These are phyloP conservation scores for Apiotrichum gamsii DNA, from an alignment of 1,284 basidiomycete species.

Conservation along the genomic window DNA sequence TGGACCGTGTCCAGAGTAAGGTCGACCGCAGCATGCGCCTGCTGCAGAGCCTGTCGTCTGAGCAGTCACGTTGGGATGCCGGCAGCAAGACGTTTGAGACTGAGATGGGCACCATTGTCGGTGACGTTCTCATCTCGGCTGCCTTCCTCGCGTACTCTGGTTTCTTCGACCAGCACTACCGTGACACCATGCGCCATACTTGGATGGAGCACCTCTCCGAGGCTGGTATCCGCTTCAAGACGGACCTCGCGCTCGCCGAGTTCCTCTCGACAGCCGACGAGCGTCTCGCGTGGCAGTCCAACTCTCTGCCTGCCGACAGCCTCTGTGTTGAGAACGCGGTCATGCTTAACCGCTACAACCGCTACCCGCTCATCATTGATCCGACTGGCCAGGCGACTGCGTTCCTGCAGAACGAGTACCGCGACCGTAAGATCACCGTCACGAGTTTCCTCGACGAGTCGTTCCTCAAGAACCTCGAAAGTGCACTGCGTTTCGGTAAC, in stretches of 20 bases:
- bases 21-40: conserved; percentile 96
- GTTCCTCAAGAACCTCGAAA: conserved; percentile 96
- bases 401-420: conserved; percentile 92
- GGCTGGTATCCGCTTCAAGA: conserved; percentile 88
- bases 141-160: conserved; percentile 96
- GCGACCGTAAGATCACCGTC: conserved; percentile 92
- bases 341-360: conserved; percentile 96
- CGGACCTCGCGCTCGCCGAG: conserved; percentile 85
- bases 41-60: conserved; percentile 88
- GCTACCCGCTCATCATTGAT: conserved; percentile 96
- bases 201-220: conserved; percentile 85
- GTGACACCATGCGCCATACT: conserved; percentile 93
- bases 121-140: conserved; percentile 91
- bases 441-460: conserved; percentile 98
- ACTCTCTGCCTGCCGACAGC: conserved; percentile 88
- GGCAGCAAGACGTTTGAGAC: conserved; percentile 94
- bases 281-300: conserved; percentile 90
- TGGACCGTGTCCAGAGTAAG: conserved; percentile 95
- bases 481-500: conserved; percentile 97
- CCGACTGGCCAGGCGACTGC: conserved; percentile 97
- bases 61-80: conserved; percentile 88
- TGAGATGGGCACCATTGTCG: conserved; percentile 98
- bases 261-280: conserved; percentile 97
- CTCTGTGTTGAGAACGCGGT: conserved; percentile 97
- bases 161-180: conserved; percentile 98